These are phyloP conservation scores for Cajanus cajan DNA, from an alignment of 306 rosid species.

Conservation along the genomic window DNA sequence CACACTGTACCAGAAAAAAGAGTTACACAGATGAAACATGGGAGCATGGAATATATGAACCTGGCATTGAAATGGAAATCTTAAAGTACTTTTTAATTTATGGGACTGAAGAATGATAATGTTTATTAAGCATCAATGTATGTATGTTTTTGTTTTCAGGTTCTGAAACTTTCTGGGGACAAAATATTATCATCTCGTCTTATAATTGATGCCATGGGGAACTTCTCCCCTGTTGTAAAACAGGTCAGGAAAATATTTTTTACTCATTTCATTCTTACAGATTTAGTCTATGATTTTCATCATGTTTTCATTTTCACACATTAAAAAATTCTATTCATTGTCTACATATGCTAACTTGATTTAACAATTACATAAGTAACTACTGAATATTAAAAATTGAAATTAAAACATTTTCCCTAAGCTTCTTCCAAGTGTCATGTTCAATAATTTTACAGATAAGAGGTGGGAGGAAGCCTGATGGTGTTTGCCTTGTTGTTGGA, in stretches of 20 bases:
- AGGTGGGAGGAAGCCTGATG: conserved; percentile 83
- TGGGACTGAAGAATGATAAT: conserved; percentile 3
- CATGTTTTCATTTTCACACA: not conserved
- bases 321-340: too few relatives aligned
- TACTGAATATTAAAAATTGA: not conserved
- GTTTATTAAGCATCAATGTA: not conserved
- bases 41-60: not conserved
- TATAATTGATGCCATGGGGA: conserved; percentile 95
- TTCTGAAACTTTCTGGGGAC: conserved; percentile 65
- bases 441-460: conserved; percentile 65
- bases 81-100: not conserved
- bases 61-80: not conserved
- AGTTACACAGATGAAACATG: not conserved
- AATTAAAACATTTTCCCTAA: conserved; percentile 10
- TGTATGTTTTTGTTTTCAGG: conserved; percentile 35
- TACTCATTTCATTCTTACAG: not conserved
- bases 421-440: conserved; percentile 30
- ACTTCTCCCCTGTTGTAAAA: conserved; percentile 90
- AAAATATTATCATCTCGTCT: conserved; percentile 69
- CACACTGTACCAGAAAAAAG: not conserved
- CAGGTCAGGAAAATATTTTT: conserved; percentile 51
- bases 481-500: conserved; percentile 92
- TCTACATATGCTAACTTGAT: too few relatives aligned
- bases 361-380: not conserved
- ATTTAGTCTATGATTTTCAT: not conserved